A percentile compares a stretch with the other conserved stretches of the same genome.
phyloP scores from a whole-genome alignment of 2,329 filamentous ascomycete genomes.

The Beauveria sp. region DNA sequence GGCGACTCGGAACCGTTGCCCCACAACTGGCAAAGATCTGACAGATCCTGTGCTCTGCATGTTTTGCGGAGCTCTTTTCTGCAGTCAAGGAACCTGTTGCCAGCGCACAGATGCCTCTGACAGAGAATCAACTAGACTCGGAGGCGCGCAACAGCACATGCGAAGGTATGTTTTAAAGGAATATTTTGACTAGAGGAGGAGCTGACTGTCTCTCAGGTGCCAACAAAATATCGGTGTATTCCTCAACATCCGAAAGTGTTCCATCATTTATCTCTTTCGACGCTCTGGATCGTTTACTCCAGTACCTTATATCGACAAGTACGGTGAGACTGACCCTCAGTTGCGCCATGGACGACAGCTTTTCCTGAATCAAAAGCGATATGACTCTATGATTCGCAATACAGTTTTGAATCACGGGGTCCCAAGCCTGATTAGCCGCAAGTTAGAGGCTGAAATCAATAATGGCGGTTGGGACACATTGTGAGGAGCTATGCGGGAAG shows the following conservation, averaged over 20 bases:
- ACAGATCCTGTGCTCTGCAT: conserved; percentile 87
- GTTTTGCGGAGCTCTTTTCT: conserved; percentile 95
- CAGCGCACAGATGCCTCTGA: conserved; percentile 51
- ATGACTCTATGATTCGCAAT: conserved; percentile 78
- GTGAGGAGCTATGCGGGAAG: conserved; percentile 16
- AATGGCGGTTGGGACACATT: conserved; percentile 91
- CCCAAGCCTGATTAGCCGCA: conserved; percentile 80
- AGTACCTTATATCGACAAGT: conserved; percentile 90
- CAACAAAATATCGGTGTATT: conserved; percentile 87
- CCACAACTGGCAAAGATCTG: conserved; percentile 84
- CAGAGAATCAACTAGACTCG: conserved; percentile 46
- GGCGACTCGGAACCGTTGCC: conserved; percentile 74
- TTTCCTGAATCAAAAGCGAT: conserved; percentile 87
- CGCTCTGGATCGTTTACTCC: conserved; percentile 74
- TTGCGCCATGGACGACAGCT: conserved; percentile 81
- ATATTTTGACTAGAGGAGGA: not conserved
- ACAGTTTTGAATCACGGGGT: conserved; percentile 83
- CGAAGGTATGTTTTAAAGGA: conserved; percentile 53
- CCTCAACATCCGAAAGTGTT: conserved; percentile 95
- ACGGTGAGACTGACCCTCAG: conserved; percentile 92
- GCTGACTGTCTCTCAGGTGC: conserved; percentile 49
- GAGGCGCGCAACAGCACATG: conserved; percentile 88
- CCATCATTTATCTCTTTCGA: conserved; percentile 78
- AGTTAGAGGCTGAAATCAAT: conserved; percentile 91
- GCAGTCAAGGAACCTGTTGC: conserved; percentile 89